Base-by-base conservation (phyloP, 495 filamentous ascomycete genomes). In the Ascodesmis nigricans region DNA sequence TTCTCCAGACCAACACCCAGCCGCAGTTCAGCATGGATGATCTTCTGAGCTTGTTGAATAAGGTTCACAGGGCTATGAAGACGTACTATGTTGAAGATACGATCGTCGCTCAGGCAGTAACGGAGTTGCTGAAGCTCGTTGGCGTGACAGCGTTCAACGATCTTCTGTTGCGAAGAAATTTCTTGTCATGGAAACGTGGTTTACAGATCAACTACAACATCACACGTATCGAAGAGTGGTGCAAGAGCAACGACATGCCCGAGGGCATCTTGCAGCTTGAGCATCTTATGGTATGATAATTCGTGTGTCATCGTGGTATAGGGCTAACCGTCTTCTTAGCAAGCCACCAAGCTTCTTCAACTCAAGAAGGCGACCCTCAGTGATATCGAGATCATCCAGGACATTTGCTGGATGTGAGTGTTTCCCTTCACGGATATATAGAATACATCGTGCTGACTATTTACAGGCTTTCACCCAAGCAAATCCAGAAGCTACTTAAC, bases 131-230 rank as follows among this genome's bases (percentile, higher is more conserved):
- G 37, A 69, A 75, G 38, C 63, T 99, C 24, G 90, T 99, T 32
- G 90, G 90, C 41, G 90, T 99, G 22, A 99, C 90, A 3, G 90
- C 90, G 10, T 99, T 99, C 59, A 99, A 99, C 54, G 90, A 99
- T 53, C 65, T 99, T 31, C 68, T 99, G 27, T 91, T 99, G 81
- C 69, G 90, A 35, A 69, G 90, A 40, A 93, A 93, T 55, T 99
- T 99, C 67, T 69, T 99, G 36, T 92, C 83, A 9, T 99, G 90
- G 90, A 99, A 99, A 62, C 76, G 90, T 53, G 90, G 90, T 38
- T 63, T 99, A 30, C 90, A 99, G 61, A 99, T 99, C 59, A 99
- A 99, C 58, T 99, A 99, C 63, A 95, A 99, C 58, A 99, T 99
- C 52, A 99, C 90, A 16, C 70, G 90, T 20, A 95, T 99, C 36